Percentiles rank a stretch among this genome's conserved stretches.
Evolutionary conservation across 306 rosid species (phyloP).

Genomic region (Luffa aegyptiaca): DNA sequence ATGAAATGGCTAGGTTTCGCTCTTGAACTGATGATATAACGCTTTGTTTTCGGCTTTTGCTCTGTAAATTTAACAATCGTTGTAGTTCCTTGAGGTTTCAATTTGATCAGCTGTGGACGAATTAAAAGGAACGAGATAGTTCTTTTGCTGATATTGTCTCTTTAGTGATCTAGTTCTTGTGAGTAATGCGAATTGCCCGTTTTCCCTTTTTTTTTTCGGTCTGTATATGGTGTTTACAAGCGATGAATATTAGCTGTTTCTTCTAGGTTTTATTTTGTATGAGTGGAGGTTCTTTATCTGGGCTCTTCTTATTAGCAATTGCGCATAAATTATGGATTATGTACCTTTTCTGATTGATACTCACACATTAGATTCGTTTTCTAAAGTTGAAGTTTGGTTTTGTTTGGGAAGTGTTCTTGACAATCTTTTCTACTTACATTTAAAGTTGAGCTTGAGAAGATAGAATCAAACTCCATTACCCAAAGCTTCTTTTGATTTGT

Average conservation of each 20-base stretch:
- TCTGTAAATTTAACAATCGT: constrained; percentile 2
- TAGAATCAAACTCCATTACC: neutral
- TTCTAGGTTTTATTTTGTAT: neutral
- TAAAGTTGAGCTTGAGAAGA: neutral
- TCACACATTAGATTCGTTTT: neutral
- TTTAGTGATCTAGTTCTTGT: neutral
- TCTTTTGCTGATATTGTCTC: neutral
- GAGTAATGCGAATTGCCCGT: neutral
- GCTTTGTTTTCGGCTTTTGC: neutral
- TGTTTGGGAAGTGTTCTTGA: neutral
- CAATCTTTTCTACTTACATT: neutral
- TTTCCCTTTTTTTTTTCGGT: neutral
- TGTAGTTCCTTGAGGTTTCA: neutral
- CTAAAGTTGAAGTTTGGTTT: neutral
- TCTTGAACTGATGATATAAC: neutral
- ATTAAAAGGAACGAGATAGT: neutral
- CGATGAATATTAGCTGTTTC: neutral
- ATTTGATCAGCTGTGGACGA: neutral
- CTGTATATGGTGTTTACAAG: neutral
- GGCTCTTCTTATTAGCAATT: neutral
- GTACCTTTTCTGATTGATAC: neutral
- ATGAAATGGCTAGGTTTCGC: neutral
- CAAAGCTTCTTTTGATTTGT: neutral
- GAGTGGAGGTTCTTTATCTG: neutral
- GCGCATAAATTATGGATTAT: neutral